Base-by-base conservation (phyloP, 129 eudicot genomes). In the Flaveria ramosissima region DNA sequence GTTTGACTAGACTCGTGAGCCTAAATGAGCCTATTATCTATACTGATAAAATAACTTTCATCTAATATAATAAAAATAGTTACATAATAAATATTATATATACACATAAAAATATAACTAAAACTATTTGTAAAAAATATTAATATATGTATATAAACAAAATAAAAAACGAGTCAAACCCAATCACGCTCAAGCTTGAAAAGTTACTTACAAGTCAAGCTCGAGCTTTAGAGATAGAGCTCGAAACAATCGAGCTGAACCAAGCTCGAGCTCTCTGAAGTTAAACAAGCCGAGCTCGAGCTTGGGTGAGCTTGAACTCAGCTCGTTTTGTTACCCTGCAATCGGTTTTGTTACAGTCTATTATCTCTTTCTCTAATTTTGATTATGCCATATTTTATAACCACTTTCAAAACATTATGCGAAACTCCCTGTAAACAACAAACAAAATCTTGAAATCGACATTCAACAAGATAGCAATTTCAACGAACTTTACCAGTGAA, bases 401-500 rank as follows among this genome's bases (percentile, higher is more conserved):
- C 26, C 68, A 26, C 42, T 26, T 61, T 12, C 42, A 61, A 27
- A 61, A 26, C 67, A 24, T 61, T 30, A 3, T 3, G 15, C 13
- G 36, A 59, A 59, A 59, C 65, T 12, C 39, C 10, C 17, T 9
- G 3, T 12, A 26, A 61, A 61, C 42, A 13, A 12, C 2, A 63
- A 63, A 14, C 69, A 63, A 63, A 42, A 43, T 68, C 36, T 71
- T 55, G 0, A 7, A 76, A 20, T 30, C 23, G 0, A 10, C 20
- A n/a, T 24, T 30, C 2, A 27, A 76, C 52, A 42, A 17, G 24
- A 7, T 20, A 36, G 12, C 59, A 79, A 39, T 14, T 70, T 23
- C 6, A 48, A 26, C 6, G 21, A 64, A 68, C 6, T 65, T 79
- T 80, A 89, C 96, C 92, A 81, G 76, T 11, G 92, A 85, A 82